Conservation (phyloP, 2,329 filamentous ascomycete genomes). For the Cercospora sp. region DNA sequence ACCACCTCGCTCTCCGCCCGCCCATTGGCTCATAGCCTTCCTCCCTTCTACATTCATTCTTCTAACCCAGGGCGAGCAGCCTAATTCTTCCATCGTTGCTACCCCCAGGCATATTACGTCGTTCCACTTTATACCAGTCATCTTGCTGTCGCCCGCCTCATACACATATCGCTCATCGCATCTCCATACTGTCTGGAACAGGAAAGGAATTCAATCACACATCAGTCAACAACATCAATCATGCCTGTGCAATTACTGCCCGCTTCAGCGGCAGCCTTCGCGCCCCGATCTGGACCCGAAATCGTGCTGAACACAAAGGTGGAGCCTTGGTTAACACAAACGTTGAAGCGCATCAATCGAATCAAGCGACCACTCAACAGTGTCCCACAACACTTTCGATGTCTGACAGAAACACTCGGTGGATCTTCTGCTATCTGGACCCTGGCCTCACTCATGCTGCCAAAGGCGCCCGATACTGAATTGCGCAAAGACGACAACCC, state of each 20-base stretch:
- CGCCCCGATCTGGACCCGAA: slow-evolving; percentile 88
- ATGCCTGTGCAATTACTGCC: slow-evolving; percentile 95
- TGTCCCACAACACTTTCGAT: slow-evolving; percentile 91
- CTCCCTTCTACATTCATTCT: slow-evolving; percentile 27
- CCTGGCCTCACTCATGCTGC: slow-evolving; percentile 85
- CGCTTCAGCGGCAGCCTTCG: slow-evolving; percentile 93
- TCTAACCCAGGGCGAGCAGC: slow-evolving; percentile 29
- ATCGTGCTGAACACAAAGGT: slow-evolving; percentile 90
- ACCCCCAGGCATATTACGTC: slow-evolving; percentile 33
- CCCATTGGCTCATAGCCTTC: slow-evolving; percentile 31
- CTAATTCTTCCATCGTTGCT: slow-evolving; percentile 34
- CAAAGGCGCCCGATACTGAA: slow-evolving; percentile 83
- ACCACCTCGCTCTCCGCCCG: slow-evolving; percentile 26
- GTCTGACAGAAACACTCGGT: slow-evolving; percentile 90
- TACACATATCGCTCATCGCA: slow-evolving; percentile 35
- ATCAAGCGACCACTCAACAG: slow-evolving; percentile 97
- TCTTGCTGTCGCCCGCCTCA: slow-evolving; percentile 28
- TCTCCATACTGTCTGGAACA: slow-evolving; percentile 26
- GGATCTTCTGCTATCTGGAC: slow-evolving; percentile 92
- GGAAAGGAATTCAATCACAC: slow-evolving; percentile 19
- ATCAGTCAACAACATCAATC: slow-evolving; percentile 37
- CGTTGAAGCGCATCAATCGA: slow-evolving; percentile 92
- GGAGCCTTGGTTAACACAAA: slow-evolving; percentile 95
- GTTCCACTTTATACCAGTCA: slow-evolving; percentile 27
- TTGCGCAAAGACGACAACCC: slow-evolving; percentile 79